Evolutionary conservation across 208 protist species (phyloP).

Genomic region (Leishmania lainsoni): DNA sequence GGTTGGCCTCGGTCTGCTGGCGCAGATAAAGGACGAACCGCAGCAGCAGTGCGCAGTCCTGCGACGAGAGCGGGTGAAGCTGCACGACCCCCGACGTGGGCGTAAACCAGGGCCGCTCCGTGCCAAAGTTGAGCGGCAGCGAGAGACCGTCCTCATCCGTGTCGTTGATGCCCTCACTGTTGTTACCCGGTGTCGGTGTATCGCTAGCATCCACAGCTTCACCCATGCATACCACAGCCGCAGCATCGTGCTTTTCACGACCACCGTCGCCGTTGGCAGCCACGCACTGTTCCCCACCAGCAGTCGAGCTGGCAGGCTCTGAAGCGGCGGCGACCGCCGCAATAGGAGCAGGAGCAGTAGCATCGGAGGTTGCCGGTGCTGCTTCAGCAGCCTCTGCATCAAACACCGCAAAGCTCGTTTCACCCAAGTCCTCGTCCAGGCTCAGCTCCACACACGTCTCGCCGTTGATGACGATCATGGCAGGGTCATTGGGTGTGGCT

Average conservation of each 20-base stretch:
- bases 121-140: slow-evolving; percentile 12
- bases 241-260: not conserved
- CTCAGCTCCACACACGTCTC: slow-evolving; percentile 20
- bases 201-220: not conserved
- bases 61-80: slow-evolving; percentile 44
- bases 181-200: not conserved
- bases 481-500: not conserved
- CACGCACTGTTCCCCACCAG: not conserved
- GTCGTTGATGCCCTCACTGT: not conserved
- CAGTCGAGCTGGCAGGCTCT: not conserved
- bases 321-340: not conserved
- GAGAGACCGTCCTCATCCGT: slow-evolving; percentile 17
- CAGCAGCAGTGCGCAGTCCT: slow-evolving; percentile 54
- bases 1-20: slow-evolving; percentile 40
- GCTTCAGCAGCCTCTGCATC: slow-evolving; percentile 20
- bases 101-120: slow-evolving; percentile 63
- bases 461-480: slow-evolving; percentile 17
- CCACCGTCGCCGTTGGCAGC: not conserved
- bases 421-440: slow-evolving; percentile 22
- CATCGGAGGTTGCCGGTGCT: not conserved
- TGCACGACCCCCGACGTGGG: slow-evolving; percentile 51
- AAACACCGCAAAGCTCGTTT: slow-evolving; percentile 19
- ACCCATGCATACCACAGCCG: not conserved
- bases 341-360: not conserved
- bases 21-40: slow-evolving; percentile 68